These are phyloP conservation scores for Amaranthus palmeri DNA, from an alignment of 148 eudicot species.

Conservation along the genomic window DNA sequence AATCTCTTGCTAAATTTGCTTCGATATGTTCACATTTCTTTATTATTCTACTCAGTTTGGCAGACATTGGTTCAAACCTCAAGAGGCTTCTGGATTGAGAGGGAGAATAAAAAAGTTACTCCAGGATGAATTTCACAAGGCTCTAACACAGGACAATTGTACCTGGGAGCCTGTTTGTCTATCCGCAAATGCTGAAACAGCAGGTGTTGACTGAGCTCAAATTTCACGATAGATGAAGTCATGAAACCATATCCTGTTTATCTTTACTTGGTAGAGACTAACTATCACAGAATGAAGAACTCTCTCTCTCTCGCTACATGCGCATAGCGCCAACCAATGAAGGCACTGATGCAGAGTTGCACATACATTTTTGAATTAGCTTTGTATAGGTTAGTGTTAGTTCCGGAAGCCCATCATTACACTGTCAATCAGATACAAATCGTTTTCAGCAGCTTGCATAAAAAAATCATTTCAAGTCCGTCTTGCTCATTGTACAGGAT, in stretches of 20 bases:
- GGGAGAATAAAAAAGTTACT: slow-evolving; percentile 47
- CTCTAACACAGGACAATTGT: slow-evolving; percentile 14
- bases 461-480: neutral
- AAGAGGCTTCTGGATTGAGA: slow-evolving; percentile 80
- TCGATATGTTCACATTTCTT: neutral
- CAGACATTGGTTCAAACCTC: slow-evolving; percentile 68
- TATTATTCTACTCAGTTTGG: slow-evolving; percentile 49
- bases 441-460: slow-evolving; percentile 3
- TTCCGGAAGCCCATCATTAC: neutral
- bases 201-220: slow-evolving; percentile 8
- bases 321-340: slow-evolving; percentile 12
- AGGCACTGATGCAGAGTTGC: slow-evolving; percentile 20
- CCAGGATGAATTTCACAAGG: slow-evolving; percentile 38
- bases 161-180: slow-evolving; percentile 25
- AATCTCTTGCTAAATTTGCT: neutral
- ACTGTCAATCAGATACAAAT: slow-evolving; percentile 5
- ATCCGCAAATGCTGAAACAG: slow-evolving; percentile 21
- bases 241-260: neutral
- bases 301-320: neutral
- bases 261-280: neutral
- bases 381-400: slow-evolving; percentile 20
- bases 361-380: slow-evolving; percentile 21
- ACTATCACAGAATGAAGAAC: slow-evolving; percentile 7
- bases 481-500: slow-evolving; percentile 19
- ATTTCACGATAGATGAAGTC: slow-evolving; percentile 15